Evolutionary conservation across 768 basidiomycete species (phyloP).

Genomic region (Melanogaster broomeanus): DNA sequence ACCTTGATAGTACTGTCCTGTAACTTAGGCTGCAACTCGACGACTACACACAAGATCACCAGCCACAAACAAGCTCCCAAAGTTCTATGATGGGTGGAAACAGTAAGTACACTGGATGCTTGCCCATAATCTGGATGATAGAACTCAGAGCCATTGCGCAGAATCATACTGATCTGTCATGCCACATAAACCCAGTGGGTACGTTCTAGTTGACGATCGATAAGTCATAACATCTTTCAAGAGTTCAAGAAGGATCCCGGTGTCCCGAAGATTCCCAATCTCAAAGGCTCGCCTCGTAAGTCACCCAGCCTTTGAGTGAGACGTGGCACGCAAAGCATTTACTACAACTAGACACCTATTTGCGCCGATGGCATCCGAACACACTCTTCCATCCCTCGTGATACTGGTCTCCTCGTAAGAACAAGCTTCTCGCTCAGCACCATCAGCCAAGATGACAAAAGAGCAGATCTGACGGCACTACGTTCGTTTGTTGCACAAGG

Average conservation of each 20-base stretch:
- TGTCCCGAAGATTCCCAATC: conserved; percentile 75
- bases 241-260: conserved; percentile 91
- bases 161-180: conserved; percentile 25
- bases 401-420: too few species aligned
- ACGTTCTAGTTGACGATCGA: conserved; percentile 4
- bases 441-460: too few species aligned
- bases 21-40: too few species aligned
- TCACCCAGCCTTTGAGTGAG: neutral
- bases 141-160: conserved; percentile 2
- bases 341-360: conserved; percentile 20
- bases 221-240: conserved; percentile 26
- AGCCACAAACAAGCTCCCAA: too few species aligned
- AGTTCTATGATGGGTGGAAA: conserved; percentile 30
- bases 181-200: conserved; percentile 29
- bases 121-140: neutral
- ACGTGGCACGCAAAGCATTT: neutral
- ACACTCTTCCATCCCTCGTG: too few species aligned
- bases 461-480: conserved; percentile 72
- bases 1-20: too few species aligned
- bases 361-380: conserved; percentile 65
- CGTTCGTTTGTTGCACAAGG: conserved; percentile 81
- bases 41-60: too few species aligned
- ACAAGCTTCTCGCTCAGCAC: too few species aligned
- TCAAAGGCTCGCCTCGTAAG: conserved; percentile 59
- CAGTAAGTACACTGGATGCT: conserved; percentile 20